Evolutionary conservation across 345 rosid genomes (phyloP), one percentile per base, ranked within the genome.

Genomic region (Odontarrhena argentea): DNA sequence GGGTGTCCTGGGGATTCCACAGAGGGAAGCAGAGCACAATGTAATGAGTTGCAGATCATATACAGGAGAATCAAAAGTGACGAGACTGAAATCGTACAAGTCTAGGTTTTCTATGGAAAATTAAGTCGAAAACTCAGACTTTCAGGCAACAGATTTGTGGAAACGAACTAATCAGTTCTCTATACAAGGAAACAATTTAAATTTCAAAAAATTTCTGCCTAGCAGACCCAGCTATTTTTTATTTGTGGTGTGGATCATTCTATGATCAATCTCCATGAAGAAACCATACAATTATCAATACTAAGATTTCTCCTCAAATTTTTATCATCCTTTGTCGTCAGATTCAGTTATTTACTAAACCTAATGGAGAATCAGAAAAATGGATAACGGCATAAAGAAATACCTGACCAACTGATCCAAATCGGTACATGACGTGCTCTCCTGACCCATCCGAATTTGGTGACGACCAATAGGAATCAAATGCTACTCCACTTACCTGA

Each of bases 341-440:
- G 22, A 18, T 25, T 46, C 43, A 38, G 25, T 6, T 26, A 1
- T 40, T 57, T 9, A 7, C 25, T 38, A 11, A 34, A 46, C 8
- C 8, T 28, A 67, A 69, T 51, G 11, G 59, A 15, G 51, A 42
- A 32, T 53, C 60, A 4, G 9, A 35, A 26, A 15, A 49, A 63
- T 37, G 18, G 41, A 8, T 28, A 4, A 15, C 26, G 22, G 52
- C 15, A 58, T 18, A 45, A 59, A 9, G 12, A 63, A 41, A 36
- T 91, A 95, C 99, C 99, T 92, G 99, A 71, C 97, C 99, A 73
- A 95, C 99, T 52, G 99, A 95, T 30, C 99, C 99, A 74, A 95
- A 92, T 51, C 98, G 96, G 68, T 89, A 95, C 84, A 95, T 85
- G 68, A 95, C 79, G 40, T 82, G 83, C 79, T 95, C 98, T 58